These are phyloP conservation scores for Mucor circinelloides DNA, from an alignment of 371 early-diverging fungal genomes.

Conservation along the genomic window DNA sequence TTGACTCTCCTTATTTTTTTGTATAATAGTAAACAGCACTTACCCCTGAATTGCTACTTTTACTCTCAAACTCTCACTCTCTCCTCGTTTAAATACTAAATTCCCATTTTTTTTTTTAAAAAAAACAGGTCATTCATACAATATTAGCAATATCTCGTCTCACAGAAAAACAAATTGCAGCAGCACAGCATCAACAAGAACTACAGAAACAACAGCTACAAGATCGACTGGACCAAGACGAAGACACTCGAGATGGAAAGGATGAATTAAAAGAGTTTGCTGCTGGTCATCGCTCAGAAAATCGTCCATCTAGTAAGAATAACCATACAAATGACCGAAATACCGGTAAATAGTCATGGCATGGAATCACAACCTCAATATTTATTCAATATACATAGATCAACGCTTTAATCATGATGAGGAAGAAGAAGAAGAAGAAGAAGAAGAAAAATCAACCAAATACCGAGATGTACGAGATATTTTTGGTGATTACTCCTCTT, in stretches of 20 bases:
- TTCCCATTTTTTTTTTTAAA: too few relatives aligned
- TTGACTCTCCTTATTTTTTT: not conserved
- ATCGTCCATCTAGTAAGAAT: not conserved
- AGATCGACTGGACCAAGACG: not conserved
- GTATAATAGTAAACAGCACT: not conserved
- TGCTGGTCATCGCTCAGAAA: not conserved
- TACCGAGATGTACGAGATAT: constrained; percentile 45
- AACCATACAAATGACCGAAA: not conserved
- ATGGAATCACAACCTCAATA: not conserved
- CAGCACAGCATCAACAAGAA: not conserved
- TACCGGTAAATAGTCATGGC: not conserved
- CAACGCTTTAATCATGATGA: not conserved
- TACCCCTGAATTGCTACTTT: not conserved
- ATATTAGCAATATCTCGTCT: constrained; percentile 33
- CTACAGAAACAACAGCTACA: not conserved
- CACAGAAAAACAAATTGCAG: constrained; percentile 22
- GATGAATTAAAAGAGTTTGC: not conserved
- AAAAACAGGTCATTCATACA: constrained; percentile 40
- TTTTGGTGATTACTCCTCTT: constrained; percentile 22
- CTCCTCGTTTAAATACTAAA: not conserved
- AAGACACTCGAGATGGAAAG: not conserved
- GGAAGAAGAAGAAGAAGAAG: not conserved
- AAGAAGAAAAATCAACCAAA: constrained; percentile 13
- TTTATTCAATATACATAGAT: not conserved
- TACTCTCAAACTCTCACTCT: not conserved